Conservation (phyloP, 228 moss, liverwort and hornwort genomes). For the Sphagnum magellanicum region DNA sequence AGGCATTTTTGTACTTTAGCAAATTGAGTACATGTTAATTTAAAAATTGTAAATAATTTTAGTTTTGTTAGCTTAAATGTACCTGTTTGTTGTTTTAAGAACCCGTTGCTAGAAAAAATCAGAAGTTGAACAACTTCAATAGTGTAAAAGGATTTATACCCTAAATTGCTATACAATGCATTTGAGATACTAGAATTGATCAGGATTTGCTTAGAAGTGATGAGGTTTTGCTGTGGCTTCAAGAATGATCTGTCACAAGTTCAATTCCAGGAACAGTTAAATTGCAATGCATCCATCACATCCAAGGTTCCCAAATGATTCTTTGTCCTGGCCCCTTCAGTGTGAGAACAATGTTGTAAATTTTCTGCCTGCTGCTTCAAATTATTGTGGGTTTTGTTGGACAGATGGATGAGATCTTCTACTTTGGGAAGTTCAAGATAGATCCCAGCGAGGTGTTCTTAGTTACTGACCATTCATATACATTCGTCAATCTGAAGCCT, state of each 20-base stretch:
- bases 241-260: not conserved
- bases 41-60: too few species aligned
- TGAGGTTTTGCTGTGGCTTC: not conserved
- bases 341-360: too few species aligned
- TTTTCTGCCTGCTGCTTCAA: too few species aligned
- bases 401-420: constrained; percentile 40
- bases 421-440: constrained; percentile 73
- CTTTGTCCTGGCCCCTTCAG: too few species aligned
- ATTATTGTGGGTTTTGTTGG: constrained; percentile 12
- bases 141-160: not conserved
- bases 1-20: too few species aligned
- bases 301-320: too few species aligned
- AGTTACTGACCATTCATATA: constrained; percentile 52
- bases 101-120: too few species aligned
- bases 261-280: not conserved
- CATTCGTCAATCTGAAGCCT: constrained; percentile 88
- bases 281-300: too few species aligned
- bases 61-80: too few species aligned
- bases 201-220: not conserved
- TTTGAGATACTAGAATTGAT: not conserved
- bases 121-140: too few species aligned
- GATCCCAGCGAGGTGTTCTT: constrained; percentile 71
- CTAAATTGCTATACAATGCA: not conserved
- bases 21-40: too few species aligned
- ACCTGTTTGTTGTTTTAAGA: too few species aligned